Base-by-base conservation (phyloP, 345 rosid species). In the Brassica juncea region DNA sequence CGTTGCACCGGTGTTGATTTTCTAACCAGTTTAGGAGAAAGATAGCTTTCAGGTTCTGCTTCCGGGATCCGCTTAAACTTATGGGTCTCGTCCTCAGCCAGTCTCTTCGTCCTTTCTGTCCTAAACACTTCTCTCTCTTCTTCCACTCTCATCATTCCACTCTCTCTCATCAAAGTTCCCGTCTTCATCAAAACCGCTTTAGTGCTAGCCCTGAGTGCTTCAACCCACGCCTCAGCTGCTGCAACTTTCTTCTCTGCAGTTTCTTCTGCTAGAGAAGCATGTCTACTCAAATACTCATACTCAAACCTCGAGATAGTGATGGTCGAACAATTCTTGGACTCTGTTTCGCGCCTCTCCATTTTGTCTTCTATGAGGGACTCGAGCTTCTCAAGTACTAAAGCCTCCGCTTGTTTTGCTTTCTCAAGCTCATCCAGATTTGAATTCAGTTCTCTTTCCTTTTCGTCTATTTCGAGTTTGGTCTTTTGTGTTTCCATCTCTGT, bases 141-240 rank as follows among this genome's bases (percentile, higher is more conserved):
- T 71, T 84, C 86, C 76, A 82, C 58, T 78, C 82, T 81, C 70
- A 66, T 86, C 69, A 81, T 87, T 61, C 80, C 75, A 8, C 81
- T 77, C 5, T 66, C 77, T 83, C 84, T 81, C 6, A 77, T 84
- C 30, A 82, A 85, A 6, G 84, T 78, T 71, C 88, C 91, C 0
- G 72, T 86, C 83, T 84, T 88, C 88, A 88, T 86, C 76, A 86
- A 10, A 39, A 84, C 84, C 79, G 87, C 91, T 82, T 71, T 85
- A 74, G 89, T 94, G 77, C 89, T 87, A 6, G 88, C 84, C 75
- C 84, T 88, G 34, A 92, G 32, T 72, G 97, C 94, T 80, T 90
- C 91, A n/a, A 87, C 81, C 96, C 98, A 94, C 0, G 97, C 94
- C 83, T 85, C 85, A 55, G 97, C 92, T 21, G 98, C 97, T 8